These are phyloP conservation scores for Endoconidiophora laricicola DNA, from an alignment of 2,329 filamentous ascomycete species.

Conservation along the genomic window DNA sequence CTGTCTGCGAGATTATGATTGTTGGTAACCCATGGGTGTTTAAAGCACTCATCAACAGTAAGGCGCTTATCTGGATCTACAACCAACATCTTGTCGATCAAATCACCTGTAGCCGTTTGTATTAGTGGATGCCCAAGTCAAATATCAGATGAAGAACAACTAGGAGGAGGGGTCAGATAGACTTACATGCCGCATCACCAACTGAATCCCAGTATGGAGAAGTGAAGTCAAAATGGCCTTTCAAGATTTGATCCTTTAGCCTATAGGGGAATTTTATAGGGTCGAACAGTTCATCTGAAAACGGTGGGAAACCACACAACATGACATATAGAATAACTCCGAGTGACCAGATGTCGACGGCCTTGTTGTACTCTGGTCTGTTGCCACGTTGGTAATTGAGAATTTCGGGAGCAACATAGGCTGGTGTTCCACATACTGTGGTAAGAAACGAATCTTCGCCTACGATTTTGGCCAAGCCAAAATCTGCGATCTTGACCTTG, in stretches of 20 bases:
- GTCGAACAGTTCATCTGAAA: slow-evolving; percentile 74
- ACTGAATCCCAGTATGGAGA: slow-evolving; percentile 91
- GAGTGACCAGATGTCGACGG: slow-evolving; percentile 90
- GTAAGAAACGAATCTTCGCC: slow-evolving; percentile 97
- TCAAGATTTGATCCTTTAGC: slow-evolving; percentile 76
- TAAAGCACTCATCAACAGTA: slow-evolving; percentile 76
- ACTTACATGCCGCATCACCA: slow-evolving; percentile 58
- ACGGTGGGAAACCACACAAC: slow-evolving; percentile 89
- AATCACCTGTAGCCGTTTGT: slow-evolving; percentile 39
- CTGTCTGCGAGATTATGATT: slow-evolving; percentile 55
- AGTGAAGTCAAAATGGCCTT: slow-evolving; percentile 81
- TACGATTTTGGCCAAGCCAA: slow-evolving; percentile 94
- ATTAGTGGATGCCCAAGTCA: neutral
- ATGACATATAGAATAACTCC: slow-evolving; percentile 98
- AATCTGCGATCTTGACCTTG: slow-evolving; percentile 85
- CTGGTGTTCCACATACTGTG: slow-evolving; percentile 89
- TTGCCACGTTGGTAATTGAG: slow-evolving; percentile 51
- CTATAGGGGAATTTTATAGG: slow-evolving; percentile 68
- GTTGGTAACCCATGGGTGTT: slow-evolving; percentile 76
- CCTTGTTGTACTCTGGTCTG: slow-evolving; percentile 78
- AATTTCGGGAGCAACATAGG: slow-evolving; percentile 92
- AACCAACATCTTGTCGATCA: slow-evolving; percentile 89
- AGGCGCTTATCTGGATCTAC: slow-evolving; percentile 72
- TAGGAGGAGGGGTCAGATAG: neutral
- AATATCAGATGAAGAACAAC: neutral